Evolutionary conservation across 495 filamentous ascomycete species (phyloP).

Genomic region (Neurospora sp.): DNA sequence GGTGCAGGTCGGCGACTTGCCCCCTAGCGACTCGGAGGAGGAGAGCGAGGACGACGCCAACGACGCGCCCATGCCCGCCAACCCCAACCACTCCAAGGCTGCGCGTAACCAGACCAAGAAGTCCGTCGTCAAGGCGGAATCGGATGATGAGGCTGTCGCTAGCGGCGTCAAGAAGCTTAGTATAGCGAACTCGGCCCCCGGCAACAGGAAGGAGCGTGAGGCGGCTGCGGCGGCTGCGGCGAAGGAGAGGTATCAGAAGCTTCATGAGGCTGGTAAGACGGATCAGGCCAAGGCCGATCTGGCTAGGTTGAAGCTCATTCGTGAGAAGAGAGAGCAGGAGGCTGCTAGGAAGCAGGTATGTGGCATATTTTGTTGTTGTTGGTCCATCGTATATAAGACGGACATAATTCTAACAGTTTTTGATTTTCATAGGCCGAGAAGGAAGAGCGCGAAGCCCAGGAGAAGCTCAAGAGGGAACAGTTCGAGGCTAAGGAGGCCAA

Average conservation of each 20-base stretch:
- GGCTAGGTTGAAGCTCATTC: constrained; percentile 67
- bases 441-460: constrained; percentile 57
- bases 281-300: constrained; percentile 93
- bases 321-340: constrained; percentile 80
- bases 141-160: constrained; percentile 35
- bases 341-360: constrained; percentile 47
- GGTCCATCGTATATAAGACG: neutral
- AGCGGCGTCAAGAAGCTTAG: constrained; percentile 32
- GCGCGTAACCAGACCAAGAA: constrained; percentile 44
- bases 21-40: constrained; percentile 55
- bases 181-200: constrained; percentile 22
- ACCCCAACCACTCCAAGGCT: constrained; percentile 79
- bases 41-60: constrained; percentile 41
- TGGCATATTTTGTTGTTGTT: neutral
- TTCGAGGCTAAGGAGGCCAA: constrained; percentile 48
- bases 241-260: constrained; percentile 82
- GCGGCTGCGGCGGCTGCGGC: constrained; percentile 79
- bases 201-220: constrained; percentile 74
- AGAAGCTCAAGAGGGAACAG: constrained; percentile 40
- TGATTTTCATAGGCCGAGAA: constrained; percentile 46
- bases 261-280: constrained; percentile 93
- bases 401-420: neutral
- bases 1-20: constrained; percentile 74
- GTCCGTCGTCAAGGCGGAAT: constrained; percentile 15
- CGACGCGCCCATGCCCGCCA: constrained; percentile 62